Percentiles rank a stretch among this genome's conserved stretches.
These are phyloP conservation scores for Dothidotthia symphoricarpi DNA, from an alignment of 2,329 filamentous ascomycete species.

Conservation along the genomic window DNA sequence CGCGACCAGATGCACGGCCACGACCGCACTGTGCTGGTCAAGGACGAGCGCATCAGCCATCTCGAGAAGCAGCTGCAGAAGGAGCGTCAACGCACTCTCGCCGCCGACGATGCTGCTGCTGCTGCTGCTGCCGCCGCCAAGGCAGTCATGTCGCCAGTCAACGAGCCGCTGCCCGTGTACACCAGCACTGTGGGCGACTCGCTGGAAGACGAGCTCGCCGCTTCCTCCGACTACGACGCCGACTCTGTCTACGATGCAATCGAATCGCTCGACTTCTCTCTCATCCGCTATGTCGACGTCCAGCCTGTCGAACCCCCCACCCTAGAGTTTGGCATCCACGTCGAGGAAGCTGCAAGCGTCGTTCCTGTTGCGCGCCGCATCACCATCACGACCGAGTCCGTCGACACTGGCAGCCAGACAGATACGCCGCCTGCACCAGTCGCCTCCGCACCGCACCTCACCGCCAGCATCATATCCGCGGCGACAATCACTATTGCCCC, in stretches of 20 bases:
- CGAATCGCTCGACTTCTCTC: slow-evolving; percentile 8
- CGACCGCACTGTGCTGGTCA: slow-evolving; percentile 20
- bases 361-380: slow-evolving; percentile 2
- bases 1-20: slow-evolving; percentile 5
- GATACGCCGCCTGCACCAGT: too few species aligned
- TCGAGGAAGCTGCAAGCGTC: slow-evolving; percentile 3
- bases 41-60: slow-evolving; percentile 25
- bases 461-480: not conserved
- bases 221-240: slow-evolving; percentile 3
- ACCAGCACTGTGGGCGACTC: slow-evolving; percentile 9
- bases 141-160: slow-evolving; percentile 10
- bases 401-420: too few species aligned
- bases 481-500: not conserved
- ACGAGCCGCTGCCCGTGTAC: slow-evolving; percentile 3
- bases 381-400: slow-evolving; percentile 1
- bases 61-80: slow-evolving; percentile 23
- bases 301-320: slow-evolving; percentile 5
- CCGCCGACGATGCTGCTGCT: slow-evolving; percentile 11
- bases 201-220: slow-evolving; percentile 17
- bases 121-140: slow-evolving; percentile 9
- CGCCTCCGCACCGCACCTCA: too few species aligned
- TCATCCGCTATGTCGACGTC: slow-evolving; percentile 1
- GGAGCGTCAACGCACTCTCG: slow-evolving; percentile 10
- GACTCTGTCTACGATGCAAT: slow-evolving; percentile 9
- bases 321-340: not conserved